These are phyloP conservation scores for Kwoniella europaea DNA, from an alignment of 768 basidiomycete species.

Conservation along the genomic window DNA sequence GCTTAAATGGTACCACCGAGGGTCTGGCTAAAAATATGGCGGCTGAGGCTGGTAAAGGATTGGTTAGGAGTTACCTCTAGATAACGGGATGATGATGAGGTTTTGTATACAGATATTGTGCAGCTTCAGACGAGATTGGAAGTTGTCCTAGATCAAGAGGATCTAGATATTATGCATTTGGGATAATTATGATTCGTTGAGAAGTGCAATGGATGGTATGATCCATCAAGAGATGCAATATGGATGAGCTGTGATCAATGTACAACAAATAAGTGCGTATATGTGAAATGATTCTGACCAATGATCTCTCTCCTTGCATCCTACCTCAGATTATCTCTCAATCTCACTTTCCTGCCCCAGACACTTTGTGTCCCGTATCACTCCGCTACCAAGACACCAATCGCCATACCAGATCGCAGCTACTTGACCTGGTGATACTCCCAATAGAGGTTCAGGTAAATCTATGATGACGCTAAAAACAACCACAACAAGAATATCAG, in stretches of 20 bases:
- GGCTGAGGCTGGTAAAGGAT: constrained; percentile 66
- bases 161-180: constrained; percentile 1
- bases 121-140: background rate
- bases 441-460: constrained; percentile 69
- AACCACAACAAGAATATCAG: background rate
- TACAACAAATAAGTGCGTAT: too few relatives aligned
- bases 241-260: background rate
- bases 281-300: too few relatives aligned
- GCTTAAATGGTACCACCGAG: constrained; percentile 85
- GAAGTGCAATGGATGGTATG: background rate
- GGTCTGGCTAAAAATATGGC: constrained; percentile 76
- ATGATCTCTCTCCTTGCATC: too few relatives aligned
- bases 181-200: background rate
- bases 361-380: constrained; percentile 61
- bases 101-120: constrained; percentile 1
- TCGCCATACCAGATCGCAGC: constrained; percentile 73
- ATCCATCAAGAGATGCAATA: background rate
- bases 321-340: too few relatives aligned
- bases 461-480: constrained; percentile 59
- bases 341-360: background rate
- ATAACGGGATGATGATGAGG: background rate
- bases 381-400: constrained; percentile 84
- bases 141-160: background rate
- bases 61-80: constrained; percentile 80
- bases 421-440: constrained; percentile 79